A percentile compares a stretch with the other conserved stretches of the same genome.
These are phyloP conservation scores for Cryptococcus sp. DNA, from an alignment of 1,284 basidiomycete genomes.

Conservation along the genomic window DNA sequence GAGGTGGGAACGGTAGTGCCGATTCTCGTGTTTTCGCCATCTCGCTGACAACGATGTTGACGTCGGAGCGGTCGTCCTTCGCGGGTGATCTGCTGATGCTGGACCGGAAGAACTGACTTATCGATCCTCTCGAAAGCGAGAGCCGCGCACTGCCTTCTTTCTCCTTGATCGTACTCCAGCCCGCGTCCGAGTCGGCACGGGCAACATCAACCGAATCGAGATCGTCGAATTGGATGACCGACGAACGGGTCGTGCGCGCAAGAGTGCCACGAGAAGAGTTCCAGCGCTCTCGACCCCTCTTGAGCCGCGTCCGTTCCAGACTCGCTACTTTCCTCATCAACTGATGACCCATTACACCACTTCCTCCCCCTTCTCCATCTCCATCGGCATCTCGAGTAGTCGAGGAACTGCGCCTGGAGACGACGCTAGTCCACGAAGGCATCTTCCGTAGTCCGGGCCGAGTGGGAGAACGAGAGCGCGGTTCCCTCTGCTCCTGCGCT, in stretches of 20 bases:
- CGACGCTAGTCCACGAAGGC: conserved; percentile 19
- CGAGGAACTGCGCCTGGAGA: background rate
- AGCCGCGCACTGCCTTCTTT: too few species aligned
- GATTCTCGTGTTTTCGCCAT: too few species aligned
- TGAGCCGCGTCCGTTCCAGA: background rate
- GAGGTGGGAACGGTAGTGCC: background rate
- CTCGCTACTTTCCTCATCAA: background rate
- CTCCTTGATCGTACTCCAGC: too few species aligned
- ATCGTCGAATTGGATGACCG: too few species aligned
- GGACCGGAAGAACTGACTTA: too few species aligned
- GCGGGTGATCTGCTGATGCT: too few species aligned
- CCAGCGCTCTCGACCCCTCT: background rate
- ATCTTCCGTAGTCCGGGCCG: conserved; percentile 19
- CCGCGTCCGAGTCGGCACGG: too few species aligned
- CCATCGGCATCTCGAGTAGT: background rate
- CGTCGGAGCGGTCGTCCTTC: too few species aligned
- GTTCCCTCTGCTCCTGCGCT: background rate
- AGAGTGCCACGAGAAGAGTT: background rate
- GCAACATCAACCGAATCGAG: too few species aligned
- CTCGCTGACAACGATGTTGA: too few species aligned
- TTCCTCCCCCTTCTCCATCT: background rate
- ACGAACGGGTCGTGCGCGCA: background rate
- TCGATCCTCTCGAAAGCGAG: too few species aligned
- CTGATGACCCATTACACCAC: conserved; percentile 1
- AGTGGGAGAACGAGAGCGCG: background rate